phyloP scores from a whole-genome alignment of 177 flowering plant species.

The Vitis hybrid region DNA sequence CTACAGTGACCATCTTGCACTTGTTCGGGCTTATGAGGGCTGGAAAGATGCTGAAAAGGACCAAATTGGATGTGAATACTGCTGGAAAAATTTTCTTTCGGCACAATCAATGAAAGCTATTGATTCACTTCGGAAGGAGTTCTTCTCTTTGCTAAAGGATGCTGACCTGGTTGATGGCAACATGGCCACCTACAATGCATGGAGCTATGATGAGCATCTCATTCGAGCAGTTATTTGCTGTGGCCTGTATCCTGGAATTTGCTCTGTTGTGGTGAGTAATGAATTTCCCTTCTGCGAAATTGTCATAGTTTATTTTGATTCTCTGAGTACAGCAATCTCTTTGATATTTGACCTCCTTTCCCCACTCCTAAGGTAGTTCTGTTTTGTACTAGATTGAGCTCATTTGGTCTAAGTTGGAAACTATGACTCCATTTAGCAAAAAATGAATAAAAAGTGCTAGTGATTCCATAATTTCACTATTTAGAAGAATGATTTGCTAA shows the following conservation, averaged over 20 bases:
- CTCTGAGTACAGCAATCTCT: background rate
- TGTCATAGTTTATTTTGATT: background rate
- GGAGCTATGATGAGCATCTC: conserved; percentile 77
- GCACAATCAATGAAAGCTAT: conserved; percentile 85
- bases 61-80: conserved; percentile 71
- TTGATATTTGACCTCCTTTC: conserved; percentile 1
- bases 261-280: conserved; percentile 80
- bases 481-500: background rate
- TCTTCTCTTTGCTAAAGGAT: conserved; percentile 71
- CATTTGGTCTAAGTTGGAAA: background rate
- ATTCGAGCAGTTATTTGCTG: conserved; percentile 80
- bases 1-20: conserved; percentile 86
- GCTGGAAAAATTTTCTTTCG: conserved; percentile 93
- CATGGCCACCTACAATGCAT: conserved; percentile 40
- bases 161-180: conserved; percentile 66
- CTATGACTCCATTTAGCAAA: background rate
- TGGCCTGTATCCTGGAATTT: conserved; percentile 91
- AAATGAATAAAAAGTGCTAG: background rate
- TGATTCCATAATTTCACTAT: background rate
- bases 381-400: background rate
- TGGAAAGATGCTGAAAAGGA: conserved; percentile 85
- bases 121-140: conserved; percentile 81
- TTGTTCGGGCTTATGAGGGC: conserved; percentile 80
- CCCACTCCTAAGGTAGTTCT: background rate
- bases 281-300: background rate